Evolutionary conservation across 306 rosid species (phyloP), one percentile per base, ranked within the genome.

Genomic region (Macrotyloma uniflorum): DNA sequence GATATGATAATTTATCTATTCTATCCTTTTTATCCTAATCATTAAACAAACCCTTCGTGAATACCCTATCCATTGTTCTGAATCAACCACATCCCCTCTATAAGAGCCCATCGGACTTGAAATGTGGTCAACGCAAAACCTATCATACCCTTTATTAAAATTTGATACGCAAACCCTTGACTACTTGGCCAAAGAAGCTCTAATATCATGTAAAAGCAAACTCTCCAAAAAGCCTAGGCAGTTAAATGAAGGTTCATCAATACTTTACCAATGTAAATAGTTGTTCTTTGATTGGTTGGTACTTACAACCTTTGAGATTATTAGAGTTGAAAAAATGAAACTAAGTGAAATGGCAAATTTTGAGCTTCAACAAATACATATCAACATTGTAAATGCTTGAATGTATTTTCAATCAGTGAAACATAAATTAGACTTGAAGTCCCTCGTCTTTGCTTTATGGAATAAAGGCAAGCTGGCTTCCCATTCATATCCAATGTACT

Each of bases 381-480:
- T 57, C 20, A 43, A 16, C 54, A 20, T 43, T 15, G 54, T 45
- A 47, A 74, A 16, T 32, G 65, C 63, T 15, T 22, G 53, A 15
- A 20, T 15, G 64, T 20, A 58, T 70, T 30, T 58, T 0, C 49
- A 59, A 33, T 45, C 45, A 75, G 9, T 19, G 50, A 46, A 32
- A 16, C 40, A 57, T 33, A 59, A 53, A 67, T 67, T 36, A 15
- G n/a, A 22, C 18, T 43, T 19, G 18, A 64, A 45, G 15, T 67
- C 45, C 11, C 24, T 62, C n/a, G 54, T 12, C 67, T 64, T 36
- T 35, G 28, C 26, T 33, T 36, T 18, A 38, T 16, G 57, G 33
- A 58, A 75, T 46, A 59, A 81, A 75, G 40, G 22, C 63, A 63
- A 40, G 23, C 1, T 15, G 32, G 45, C 80, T 57, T 26, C 40